These are phyloP conservation scores for Lachancea sp. DNA, from an alignment of 805 yeast genomes.

Conservation along the genomic window DNA sequence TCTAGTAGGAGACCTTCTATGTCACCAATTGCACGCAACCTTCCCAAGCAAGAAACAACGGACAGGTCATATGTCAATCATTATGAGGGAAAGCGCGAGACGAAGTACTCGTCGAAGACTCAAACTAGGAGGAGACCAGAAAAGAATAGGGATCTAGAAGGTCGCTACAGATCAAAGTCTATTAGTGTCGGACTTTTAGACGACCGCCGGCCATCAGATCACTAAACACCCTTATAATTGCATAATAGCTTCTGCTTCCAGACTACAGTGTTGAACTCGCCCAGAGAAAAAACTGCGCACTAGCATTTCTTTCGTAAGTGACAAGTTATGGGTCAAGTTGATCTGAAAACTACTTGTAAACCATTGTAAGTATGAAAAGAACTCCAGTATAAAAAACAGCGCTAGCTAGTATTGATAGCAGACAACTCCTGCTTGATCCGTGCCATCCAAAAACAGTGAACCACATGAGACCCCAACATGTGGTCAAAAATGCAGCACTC, in stretches of 20 bases:
- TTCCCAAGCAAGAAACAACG: background rate
- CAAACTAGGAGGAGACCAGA: constrained; percentile 1
- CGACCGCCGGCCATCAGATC: constrained; percentile 3
- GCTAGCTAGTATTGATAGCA: background rate
- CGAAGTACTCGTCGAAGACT: constrained; percentile 4
- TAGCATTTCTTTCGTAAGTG: background rate
- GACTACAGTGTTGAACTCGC: background rate
- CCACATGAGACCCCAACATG: background rate
- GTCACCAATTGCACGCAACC: background rate
- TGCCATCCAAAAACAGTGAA: background rate
- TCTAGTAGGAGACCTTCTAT: constrained; percentile 14
- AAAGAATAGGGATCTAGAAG: constrained; percentile 2
- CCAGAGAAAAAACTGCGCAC: background rate
- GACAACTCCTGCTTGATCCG: background rate
- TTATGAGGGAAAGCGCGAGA: constrained; percentile 8
- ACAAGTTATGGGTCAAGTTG: background rate
- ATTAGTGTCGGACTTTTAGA: constrained; percentile 10
- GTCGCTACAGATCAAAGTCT: constrained; percentile 12
- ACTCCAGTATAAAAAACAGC: background rate
- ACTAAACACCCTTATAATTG: background rate
- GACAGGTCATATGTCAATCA: constrained; percentile 9
- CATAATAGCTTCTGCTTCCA: background rate
- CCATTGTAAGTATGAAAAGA: background rate
- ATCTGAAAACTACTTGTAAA: background rate
- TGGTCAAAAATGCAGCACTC: background rate